Evolutionary conservation across 139 green algal genomes (phyloP), one percentile per base, ranked within the genome.

Genomic region (Astrephomene gubernaculifera): DNA sequence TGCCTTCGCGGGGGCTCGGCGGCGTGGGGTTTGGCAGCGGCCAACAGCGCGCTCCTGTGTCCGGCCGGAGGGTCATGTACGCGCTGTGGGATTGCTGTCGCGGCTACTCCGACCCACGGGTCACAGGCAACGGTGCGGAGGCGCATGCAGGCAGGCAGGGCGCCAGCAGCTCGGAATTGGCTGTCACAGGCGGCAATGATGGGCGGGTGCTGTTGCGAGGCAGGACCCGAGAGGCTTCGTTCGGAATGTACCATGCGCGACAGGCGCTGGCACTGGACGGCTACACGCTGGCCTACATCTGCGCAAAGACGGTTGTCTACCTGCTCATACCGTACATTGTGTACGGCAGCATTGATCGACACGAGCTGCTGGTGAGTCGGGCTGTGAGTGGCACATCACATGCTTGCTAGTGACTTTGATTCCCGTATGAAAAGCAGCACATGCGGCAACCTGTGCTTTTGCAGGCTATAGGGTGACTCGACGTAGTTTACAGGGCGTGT

Each of bases 191-290:
- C n/a, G n/a, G n/a, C n/a, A n/a, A n/a, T n/a, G n/a, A n/a, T n/a
- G n/a, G n/a, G n/a, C n/a, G n/a, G n/a, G 64, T 71, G 64, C 27
- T 8, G 31, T 14, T 4, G 64, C 35, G 2, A 9, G 64, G 64
- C 64, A n/a, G 6, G 24, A 2, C 38, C 22, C 39, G 21, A 8
- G 78, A 84, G 78, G 61, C 78, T 0, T 19, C 22, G n/a, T 84
- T 67, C 43, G 78, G 78, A 0, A 19, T 74, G 78, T 84, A 84
- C 64, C 49, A 84, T n/a, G 43, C 78, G 43, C 78, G 78, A 9
- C 78, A 84, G 78, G 61, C 78, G 4, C 64, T 84, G 41, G 78
- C 78, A 9, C 78, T 84, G 43, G 78, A 84, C 41, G 63, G 78
- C 22, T 84, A 65, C 43, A 74, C 78, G 78, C 64, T 84, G 61